Evolutionary conservation across 306 rosid species (phyloP), one percentile per base, ranked within the genome.

Genomic region (Glycine tomentella): DNA sequence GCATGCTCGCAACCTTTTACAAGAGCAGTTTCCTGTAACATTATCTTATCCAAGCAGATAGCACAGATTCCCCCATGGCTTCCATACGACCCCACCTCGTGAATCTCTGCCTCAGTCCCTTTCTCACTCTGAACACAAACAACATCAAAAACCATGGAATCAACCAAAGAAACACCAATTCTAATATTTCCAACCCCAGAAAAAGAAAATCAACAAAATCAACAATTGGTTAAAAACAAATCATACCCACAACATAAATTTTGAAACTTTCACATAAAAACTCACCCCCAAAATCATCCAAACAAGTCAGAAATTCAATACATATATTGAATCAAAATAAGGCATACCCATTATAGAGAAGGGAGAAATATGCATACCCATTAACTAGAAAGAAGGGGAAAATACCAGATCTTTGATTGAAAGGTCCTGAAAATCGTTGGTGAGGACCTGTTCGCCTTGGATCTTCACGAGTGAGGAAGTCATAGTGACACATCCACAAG

Each of bases 1-100:
- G 95, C 96, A 80, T 94, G 98, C 92, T 94, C 97, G 93, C 98
- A 94, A 81, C 95, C 97, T 89, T 91, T 92, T 59, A 94, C 89
- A 76, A 93, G 87, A 52, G 99, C 97, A 42, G 93, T 93, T 77
- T 95, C 98, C 81, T 86, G 91, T 9, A 93, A 93, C 64, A 73
- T 69, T 58, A 95, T 95, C 72, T 84, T 77, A 75, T 94, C 90
- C 82, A 94, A 87, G 57, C 98, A 90, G 49, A 94, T 90, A 1
- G 96, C 98, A 48, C 98, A 92, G 6, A 80, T 75, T 77, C 92
- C 97, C n/a, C 87, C 92, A 76, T 89, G 92, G 61, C 73, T 80
- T 78, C 86, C 97, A 85, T 72, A 25, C 0, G 31, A 81, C 31
- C 86, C 87, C 48, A 74, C 77, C 33, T 72, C 78, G 13, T 71